Base-by-base conservation (phyloP, 495 filamentous ascomycete species). In the Penicillium manginii region DNA sequence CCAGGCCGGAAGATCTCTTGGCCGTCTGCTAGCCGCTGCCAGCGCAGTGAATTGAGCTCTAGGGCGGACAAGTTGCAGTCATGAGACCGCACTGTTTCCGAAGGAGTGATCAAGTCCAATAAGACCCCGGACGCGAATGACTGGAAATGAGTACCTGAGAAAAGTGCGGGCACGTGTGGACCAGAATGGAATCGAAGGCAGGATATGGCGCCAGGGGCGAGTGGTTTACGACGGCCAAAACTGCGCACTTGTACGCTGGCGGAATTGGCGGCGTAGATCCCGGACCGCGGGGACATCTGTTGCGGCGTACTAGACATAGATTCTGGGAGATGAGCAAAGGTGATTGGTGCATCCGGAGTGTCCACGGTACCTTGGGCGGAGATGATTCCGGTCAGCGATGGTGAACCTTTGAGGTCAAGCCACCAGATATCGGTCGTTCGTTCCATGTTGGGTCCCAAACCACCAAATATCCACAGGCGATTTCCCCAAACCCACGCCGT, bases 391-490 rank as follows among this genome's bases (percentile, higher is more conserved):
- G 67, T 43, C 35, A 96, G 92, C 48, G 88, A 89, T 33, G 89
- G 93, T 57, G 84, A 92, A 54, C 86, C 91, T 70, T 94, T 94
- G 54, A 98, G 82, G 74, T 98, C 94, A 40, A 98, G 79, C 90
- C 93, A 97, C 88, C 92, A 97, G 31, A 98, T 82, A 73, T 98
- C 94, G 40, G 91, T 92, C 50, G 88, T 90, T 64, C 93, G 91
- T 71, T 97, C 93, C 92, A 97, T 96, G 58, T 97, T 92, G 55
- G 92, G 91, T 49, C 89, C 91, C 51, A 98, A 77, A 21, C 94
- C 94, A 35, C 94, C 94, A 74, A 93, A 97, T n/a, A 97, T 92
- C 93, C 93, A 98, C 29, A 98, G 86, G 32, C 91, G 85, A 39
- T 90, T 92, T 52, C 87, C 86, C 89, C 92, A 96, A 43, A 96